These are phyloP conservation scores for Nothophytophthora sp. DNA, from an alignment of 352 stramenopile species.

Conservation along the genomic window DNA sequence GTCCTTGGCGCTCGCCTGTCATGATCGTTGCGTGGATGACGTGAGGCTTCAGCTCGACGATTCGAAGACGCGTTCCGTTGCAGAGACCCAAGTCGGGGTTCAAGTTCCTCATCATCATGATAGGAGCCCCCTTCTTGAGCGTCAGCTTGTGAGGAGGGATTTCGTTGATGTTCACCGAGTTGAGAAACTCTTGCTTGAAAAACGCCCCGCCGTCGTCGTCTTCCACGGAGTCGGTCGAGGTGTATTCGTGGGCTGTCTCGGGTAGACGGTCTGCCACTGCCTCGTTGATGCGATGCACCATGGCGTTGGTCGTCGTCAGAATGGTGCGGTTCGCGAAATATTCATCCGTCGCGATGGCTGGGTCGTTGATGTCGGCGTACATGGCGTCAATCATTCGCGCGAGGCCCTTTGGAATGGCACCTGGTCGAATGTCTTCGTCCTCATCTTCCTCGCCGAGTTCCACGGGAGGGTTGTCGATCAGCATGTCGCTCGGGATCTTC, in stretches of 20 bases:
- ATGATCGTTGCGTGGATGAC: constrained; percentile 21
- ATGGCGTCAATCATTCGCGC: too few species aligned
- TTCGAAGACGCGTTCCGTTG: constrained; percentile 9
- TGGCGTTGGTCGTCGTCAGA: constrained; percentile 12
- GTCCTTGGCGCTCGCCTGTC: not conserved
- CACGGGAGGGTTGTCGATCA: constrained; percentile 3
- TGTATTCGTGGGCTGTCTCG: constrained; percentile 3
- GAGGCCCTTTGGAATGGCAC: too few species aligned
- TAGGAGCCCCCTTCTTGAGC: constrained; percentile 1
- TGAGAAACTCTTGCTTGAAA: not conserved
- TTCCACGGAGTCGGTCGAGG: constrained; percentile 10
- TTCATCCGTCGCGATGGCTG: not conserved
- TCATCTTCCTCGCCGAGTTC: not conserved
- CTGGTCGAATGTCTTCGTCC: too few species aligned
- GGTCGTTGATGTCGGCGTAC: too few species aligned
- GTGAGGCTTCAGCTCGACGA: not conserved
- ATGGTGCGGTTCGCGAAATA: constrained; percentile 15
- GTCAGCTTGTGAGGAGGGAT: not conserved
- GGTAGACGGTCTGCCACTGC: constrained; percentile 1
- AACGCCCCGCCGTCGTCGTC: not conserved
- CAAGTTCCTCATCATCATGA: constrained; percentile 17
- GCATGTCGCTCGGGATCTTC: constrained; percentile 8
- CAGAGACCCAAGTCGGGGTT: constrained; percentile 8
- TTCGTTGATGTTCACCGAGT: not conserved
- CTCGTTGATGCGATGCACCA: constrained; percentile 9